Evolutionary conservation across 2,329 filamentous ascomycete genomes (phyloP).

Genomic region (Talaromyces sp.): DNA sequence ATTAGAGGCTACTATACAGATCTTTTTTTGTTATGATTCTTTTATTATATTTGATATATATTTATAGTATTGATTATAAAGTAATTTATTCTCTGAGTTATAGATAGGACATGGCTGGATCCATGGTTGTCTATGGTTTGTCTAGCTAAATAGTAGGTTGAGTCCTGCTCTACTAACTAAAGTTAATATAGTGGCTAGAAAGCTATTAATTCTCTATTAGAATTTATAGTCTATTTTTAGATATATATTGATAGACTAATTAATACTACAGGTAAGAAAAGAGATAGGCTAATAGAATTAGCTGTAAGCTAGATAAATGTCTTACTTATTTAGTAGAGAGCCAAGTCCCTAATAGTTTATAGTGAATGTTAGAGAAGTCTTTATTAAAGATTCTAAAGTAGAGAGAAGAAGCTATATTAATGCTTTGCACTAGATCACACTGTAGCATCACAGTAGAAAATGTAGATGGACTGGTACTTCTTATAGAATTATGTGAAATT

Average conservation of each 20-base stretch:
- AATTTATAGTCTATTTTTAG: slow-evolving; percentile 11
- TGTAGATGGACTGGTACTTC: background rate
- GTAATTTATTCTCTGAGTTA: slow-evolving; percentile 1
- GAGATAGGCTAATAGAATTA: slow-evolving; percentile 14
- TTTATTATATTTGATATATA: slow-evolving; percentile 1
- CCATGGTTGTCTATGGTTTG: slow-evolving; percentile 12
- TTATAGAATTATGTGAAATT: slow-evolving; percentile 11
- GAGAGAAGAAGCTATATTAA: background rate
- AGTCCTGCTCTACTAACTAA: slow-evolving; percentile 11
- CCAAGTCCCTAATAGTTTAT: background rate
- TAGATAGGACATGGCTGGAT: slow-evolving; percentile 9
- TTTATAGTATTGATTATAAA: slow-evolving; percentile 4
- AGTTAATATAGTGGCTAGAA: slow-evolving; percentile 12
- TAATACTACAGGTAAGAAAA: slow-evolving; percentile 9
- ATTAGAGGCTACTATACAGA: background rate
- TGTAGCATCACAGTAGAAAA: background rate
- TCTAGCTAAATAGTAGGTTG: slow-evolving; percentile 11
- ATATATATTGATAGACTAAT: slow-evolving; percentile 15
- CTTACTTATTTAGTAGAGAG: slow-evolving; percentile 7
- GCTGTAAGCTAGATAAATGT: slow-evolving; percentile 13
- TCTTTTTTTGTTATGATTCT: slow-evolving; percentile 1
- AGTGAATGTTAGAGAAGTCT: background rate
- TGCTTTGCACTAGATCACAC: background rate
- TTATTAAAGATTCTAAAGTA: background rate
- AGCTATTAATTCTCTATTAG: slow-evolving; percentile 16